phyloP scores from a whole-genome alignment of 148 eudicot species.

The Heliamphora exappendiculata region DNA sequence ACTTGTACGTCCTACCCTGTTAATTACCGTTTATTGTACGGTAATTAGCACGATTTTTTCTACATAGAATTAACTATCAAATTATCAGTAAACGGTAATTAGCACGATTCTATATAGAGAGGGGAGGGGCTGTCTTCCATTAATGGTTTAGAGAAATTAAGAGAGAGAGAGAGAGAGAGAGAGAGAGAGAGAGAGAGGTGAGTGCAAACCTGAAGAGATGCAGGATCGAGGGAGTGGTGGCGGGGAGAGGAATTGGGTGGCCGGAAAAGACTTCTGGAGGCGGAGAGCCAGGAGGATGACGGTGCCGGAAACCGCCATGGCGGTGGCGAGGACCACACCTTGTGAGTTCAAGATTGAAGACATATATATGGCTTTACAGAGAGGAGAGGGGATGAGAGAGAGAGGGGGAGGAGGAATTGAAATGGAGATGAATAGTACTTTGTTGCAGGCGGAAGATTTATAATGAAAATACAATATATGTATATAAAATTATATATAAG shows the following conservation, averaged over 20 bases:
- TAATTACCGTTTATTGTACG: too few species aligned
- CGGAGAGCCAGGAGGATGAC: constrained; percentile 48
- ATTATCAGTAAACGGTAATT: too few species aligned
- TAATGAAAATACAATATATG: too few species aligned
- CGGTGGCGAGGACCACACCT: constrained; percentile 64
- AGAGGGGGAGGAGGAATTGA: background rate
- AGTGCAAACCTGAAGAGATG: constrained; percentile 50
- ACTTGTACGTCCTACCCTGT: too few species aligned
- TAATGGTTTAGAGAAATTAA: too few species aligned
- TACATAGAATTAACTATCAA: too few species aligned
- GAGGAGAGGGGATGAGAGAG: constrained; percentile 8
- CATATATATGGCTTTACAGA: too few species aligned
- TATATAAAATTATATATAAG: background rate
- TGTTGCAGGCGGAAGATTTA: background rate
- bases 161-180: too few species aligned
- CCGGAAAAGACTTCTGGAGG: constrained; percentile 37
- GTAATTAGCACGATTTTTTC: too few species aligned
- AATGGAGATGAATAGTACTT: background rate
- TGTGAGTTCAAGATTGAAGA: constrained; percentile 44
- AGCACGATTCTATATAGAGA: too few species aligned
- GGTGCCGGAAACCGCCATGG: constrained; percentile 83
- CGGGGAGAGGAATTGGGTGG: constrained; percentile 9
- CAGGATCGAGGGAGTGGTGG: constrained; percentile 48
- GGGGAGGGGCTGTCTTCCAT: too few species aligned
- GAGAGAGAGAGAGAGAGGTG: background rate